These are phyloP conservation scores for Pelargonium cotyledonis DNA, from an alignment of 441 rosid genomes.

Conservation along the genomic window DNA sequence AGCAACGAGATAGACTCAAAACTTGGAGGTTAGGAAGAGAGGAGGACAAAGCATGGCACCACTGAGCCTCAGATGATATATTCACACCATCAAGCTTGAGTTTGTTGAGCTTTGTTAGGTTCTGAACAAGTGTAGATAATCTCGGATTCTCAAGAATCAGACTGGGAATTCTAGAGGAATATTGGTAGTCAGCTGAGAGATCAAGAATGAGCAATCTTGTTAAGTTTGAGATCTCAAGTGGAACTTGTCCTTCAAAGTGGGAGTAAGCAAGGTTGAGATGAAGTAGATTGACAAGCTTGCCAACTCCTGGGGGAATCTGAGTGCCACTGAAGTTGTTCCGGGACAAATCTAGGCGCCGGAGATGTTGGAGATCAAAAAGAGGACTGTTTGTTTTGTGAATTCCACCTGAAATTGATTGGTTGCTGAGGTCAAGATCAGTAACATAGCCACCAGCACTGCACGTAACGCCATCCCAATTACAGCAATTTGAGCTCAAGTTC, in stretches of 20 bases:
- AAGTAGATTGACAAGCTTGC: neutral
- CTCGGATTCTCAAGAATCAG: neutral
- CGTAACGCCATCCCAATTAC: neutral
- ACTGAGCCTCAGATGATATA: neutral
- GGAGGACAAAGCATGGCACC: neutral
- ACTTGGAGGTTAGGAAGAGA: slow-evolving; percentile 2
- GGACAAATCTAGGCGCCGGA: neutral
- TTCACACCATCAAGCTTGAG: neutral
- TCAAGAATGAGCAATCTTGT: slow-evolving; percentile 1
- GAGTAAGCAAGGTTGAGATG: neutral
- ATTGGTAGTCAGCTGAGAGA: neutral
- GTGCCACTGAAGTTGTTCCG: neutral
- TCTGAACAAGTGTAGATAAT: neutral
- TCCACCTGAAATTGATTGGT: neutral
- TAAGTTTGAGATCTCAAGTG: neutral
- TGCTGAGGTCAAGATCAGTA: neutral
- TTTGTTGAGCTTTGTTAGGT: neutral
- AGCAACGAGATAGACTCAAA: neutral
- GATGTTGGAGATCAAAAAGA: slow-evolving; percentile 2
- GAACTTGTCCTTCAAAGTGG: slow-evolving; percentile 3
- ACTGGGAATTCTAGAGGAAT: neutral
- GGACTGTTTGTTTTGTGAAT: neutral
- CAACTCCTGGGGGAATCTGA: slow-evolving; percentile 3
- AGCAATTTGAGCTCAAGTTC: neutral
- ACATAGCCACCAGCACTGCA: slow-evolving; percentile 2